Conservation (phyloP, 106 monocot species). For the Dendrobium officinale region DNA sequence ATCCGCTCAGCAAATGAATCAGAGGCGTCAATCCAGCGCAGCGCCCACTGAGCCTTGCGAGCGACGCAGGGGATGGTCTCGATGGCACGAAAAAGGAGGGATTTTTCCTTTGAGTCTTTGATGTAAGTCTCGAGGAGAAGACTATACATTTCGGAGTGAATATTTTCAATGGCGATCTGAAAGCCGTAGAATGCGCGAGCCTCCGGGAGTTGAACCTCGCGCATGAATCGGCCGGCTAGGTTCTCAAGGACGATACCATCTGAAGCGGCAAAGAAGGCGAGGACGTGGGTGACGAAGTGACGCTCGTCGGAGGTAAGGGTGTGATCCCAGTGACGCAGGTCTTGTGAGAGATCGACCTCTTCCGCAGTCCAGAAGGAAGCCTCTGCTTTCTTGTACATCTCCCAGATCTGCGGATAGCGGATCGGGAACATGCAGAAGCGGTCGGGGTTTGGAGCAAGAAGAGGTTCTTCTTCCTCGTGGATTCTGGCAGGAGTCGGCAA, state of each 20-base stretch:
- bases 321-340: constrained; percentile 55
- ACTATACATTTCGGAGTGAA: constrained; percentile 69
- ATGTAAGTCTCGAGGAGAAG: constrained; percentile 67
- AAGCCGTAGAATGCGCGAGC: constrained; percentile 70
- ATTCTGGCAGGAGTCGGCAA: not conserved
- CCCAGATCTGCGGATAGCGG: constrained; percentile 76
- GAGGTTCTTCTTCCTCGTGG: constrained; percentile 37
- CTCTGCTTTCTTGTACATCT: constrained; percentile 94
- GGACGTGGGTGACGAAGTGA: constrained; percentile 86
- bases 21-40: constrained; percentile 46
- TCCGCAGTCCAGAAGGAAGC: constrained; percentile 99
- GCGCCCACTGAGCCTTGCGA: constrained; percentile 64
- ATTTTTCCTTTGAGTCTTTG: constrained; percentile 42
- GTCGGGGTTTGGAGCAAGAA: constrained; percentile 56
- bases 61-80: constrained; percentile 52
- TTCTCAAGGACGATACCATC: constrained; percentile 92
- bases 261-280: constrained; percentile 89
- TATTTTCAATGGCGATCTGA: constrained; percentile 80
- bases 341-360: constrained; percentile 82
- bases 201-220: constrained; percentile 48
- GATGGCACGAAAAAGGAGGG: constrained; percentile 49
- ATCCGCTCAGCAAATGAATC: constrained; percentile 52
- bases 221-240: constrained; percentile 62
- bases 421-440: constrained; percentile 97
- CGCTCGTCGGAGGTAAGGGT: constrained; percentile 64